Conservation (phyloP, 352 stramenopile genomes). For the Globisporangium ultimum region DNA sequence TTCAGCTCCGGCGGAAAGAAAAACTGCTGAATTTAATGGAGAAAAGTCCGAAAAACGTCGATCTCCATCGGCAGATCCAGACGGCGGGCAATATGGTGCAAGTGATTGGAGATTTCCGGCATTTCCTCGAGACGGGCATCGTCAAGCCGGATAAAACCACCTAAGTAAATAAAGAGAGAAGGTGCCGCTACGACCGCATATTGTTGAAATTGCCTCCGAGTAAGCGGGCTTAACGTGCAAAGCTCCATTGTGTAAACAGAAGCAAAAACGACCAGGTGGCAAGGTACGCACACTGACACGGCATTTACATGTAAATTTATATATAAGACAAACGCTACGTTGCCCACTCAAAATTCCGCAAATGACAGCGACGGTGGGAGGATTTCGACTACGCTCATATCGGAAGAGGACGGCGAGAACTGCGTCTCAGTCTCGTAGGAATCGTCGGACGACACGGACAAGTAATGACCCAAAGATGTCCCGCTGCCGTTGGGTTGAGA, state of each 20-base stretch:
- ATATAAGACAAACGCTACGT: neutral
- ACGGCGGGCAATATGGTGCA: slow-evolving; percentile 79
- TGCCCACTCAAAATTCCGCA: slow-evolving; percentile 29
- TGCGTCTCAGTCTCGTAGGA: slow-evolving; percentile 23
- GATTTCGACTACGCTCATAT: slow-evolving; percentile 30
- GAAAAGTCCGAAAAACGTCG: slow-evolving; percentile 79
- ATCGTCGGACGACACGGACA: slow-evolving; percentile 43
- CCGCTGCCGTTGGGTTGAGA: slow-evolving; percentile 1
- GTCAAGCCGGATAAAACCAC: slow-evolving; percentile 23
- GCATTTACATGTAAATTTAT: slow-evolving; percentile 4
- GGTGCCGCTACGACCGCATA: neutral
- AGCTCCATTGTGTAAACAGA: neutral
- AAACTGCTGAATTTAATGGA: slow-evolving; percentile 83
- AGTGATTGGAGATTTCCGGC: slow-evolving; percentile 77
- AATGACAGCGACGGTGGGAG: slow-evolving; percentile 28
- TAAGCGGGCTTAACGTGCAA: neutral
- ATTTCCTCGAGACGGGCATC: slow-evolving; percentile 77
- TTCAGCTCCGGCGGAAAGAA: slow-evolving; percentile 77
- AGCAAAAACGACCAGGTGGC: neutral
- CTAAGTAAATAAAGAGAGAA: slow-evolving; percentile 7
- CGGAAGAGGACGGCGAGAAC: slow-evolving; percentile 29
- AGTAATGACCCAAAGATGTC: slow-evolving; percentile 36
- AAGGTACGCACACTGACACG: neutral
- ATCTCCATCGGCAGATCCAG: slow-evolving; percentile 85
- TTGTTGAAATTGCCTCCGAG: neutral